A percentile compares a stretch with the other conserved stretches of the same genome.
Conservation (phyloP, 345 rosid genomes). For the Mangifera indica region DNA sequence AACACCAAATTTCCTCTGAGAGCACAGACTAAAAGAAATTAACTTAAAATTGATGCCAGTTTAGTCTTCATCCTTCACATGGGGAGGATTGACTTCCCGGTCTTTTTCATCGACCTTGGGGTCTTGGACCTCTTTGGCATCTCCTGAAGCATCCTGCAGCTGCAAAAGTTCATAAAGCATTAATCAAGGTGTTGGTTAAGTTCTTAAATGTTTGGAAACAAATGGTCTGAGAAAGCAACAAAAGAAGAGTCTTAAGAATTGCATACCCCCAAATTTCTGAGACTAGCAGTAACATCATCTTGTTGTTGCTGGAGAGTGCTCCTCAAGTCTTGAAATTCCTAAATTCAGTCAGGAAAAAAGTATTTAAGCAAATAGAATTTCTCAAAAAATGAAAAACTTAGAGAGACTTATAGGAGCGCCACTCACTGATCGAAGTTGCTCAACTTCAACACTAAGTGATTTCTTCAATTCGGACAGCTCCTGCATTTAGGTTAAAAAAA, state of each 20-base stretch:
- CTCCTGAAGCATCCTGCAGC: slow-evolving; percentile 56
- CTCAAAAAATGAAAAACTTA: neutral
- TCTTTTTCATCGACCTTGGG: slow-evolving; percentile 31
- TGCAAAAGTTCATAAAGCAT: slow-evolving; percentile 24
- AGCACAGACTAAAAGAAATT: slow-evolving; percentile 1
- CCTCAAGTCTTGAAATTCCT: slow-evolving; percentile 81
- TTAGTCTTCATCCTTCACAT: slow-evolving; percentile 37
- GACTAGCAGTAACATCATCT: slow-evolving; percentile 67
- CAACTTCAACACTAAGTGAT: slow-evolving; percentile 71
- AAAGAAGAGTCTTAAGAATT: slow-evolving; percentile 9
- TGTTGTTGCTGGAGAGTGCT: slow-evolving; percentile 81
- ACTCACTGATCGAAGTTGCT: slow-evolving; percentile 67
- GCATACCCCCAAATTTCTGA: slow-evolving; percentile 65
- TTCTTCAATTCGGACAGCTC: slow-evolving; percentile 74
- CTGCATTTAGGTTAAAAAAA: slow-evolving; percentile 33
- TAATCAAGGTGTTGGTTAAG: slow-evolving; percentile 4
- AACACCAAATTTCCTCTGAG: neutral
- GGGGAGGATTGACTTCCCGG: slow-evolving; percentile 26
- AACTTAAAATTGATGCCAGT: neutral
- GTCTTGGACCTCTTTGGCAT: slow-evolving; percentile 37
- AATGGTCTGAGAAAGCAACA: neutral
- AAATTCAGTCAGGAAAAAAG: neutral
- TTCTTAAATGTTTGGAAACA: neutral
- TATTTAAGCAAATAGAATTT: neutral
- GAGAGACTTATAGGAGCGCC: slow-evolving; percentile 10